phyloP scores from a whole-genome alignment of 331 rosid genomes.

The Quercus phellos region DNA sequence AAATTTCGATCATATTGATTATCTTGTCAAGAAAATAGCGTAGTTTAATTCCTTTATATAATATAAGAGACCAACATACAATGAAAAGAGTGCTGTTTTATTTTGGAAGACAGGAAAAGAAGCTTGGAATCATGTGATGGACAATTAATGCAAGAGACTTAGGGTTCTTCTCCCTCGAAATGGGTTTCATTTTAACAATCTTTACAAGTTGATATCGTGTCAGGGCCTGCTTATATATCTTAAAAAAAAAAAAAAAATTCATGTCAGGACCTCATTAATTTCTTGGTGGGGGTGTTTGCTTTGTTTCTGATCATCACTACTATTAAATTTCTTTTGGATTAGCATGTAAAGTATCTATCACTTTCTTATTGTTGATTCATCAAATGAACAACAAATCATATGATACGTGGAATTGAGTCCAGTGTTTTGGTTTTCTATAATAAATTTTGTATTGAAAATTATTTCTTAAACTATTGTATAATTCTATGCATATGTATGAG shows the following conservation, averaged over 20 bases:
- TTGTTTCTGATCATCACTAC: background rate
- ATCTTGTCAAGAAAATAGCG: background rate
- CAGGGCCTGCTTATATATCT: constrained; percentile 27
- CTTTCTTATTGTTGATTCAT: background rate
- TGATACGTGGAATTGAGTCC: too few relatives aligned
- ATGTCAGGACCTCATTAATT: constrained; percentile 70
- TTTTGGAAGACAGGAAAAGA: constrained; percentile 47
- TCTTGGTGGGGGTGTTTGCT: constrained; percentile 14
- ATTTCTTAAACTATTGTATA: too few relatives aligned
- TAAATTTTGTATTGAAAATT: too few relatives aligned
- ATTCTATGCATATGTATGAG: fast-evolving
- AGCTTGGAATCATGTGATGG: constrained; percentile 54
- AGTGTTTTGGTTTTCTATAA: too few relatives aligned
- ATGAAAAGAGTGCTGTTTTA: constrained; percentile 28
- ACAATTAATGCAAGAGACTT: constrained; percentile 49
- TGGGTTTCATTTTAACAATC: constrained; percentile 50
- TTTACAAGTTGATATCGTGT: constrained; percentile 48
- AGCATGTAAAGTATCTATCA: background rate
- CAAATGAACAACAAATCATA: background rate
- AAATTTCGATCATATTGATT: too few relatives aligned
- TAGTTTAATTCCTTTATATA: background rate
- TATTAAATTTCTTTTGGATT: background rate
- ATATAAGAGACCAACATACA: constrained; percentile 21
- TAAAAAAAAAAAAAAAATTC: background rate
- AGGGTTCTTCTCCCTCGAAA: constrained; percentile 24